A percentile compares a stretch with the other conserved stretches of the same genome.
phyloP scores from a whole-genome alignment of 257 asterid species.

The Linaria vulgaris region DNA sequence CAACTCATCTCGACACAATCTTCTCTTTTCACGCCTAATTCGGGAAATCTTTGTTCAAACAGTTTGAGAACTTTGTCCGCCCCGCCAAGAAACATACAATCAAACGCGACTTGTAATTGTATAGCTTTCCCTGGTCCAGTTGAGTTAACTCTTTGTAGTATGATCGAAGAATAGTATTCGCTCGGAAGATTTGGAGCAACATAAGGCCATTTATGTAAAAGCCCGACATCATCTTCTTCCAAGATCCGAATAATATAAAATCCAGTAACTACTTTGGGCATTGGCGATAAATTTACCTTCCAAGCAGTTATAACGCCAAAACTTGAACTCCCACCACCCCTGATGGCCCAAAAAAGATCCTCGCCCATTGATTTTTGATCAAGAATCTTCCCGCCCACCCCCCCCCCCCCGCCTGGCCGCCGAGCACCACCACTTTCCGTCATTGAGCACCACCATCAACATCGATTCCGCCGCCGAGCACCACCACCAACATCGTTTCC shows the following conservation, averaged over 20 bases:
- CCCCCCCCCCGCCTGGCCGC: slow-evolving; percentile 35
- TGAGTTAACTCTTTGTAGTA: not conserved
- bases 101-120: slow-evolving; percentile 4
- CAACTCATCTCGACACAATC: too few relatives aligned
- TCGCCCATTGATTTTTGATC: slow-evolving; percentile 34
- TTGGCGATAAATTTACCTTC: slow-evolving; percentile 25
- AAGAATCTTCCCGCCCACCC: slow-evolving; percentile 29
- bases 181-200: slow-evolving; percentile 22
- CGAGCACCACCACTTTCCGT: slow-evolving; percentile 32
- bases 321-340: slow-evolving; percentile 40
- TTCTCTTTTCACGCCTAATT: slow-evolving; percentile 27
- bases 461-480: too few relatives aligned
- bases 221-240: slow-evolving; percentile 22
- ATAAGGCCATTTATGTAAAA: slow-evolving; percentile 27
- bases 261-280: slow-evolving; percentile 26
- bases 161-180: not conserved
- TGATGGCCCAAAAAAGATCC: slow-evolving; percentile 37
- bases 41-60: slow-evolving; percentile 20
- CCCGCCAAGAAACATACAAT: slow-evolving; percentile 23
- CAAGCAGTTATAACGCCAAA: slow-evolving; percentile 32
- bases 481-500: too few relatives aligned
- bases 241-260: slow-evolving; percentile 16
- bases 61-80: slow-evolving; percentile 15
- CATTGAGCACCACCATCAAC: too few relatives aligned
- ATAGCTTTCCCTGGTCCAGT: not conserved